Conservation (phyloP, 2,329 filamentous ascomycete species). For the Dendryphion nanum region DNA sequence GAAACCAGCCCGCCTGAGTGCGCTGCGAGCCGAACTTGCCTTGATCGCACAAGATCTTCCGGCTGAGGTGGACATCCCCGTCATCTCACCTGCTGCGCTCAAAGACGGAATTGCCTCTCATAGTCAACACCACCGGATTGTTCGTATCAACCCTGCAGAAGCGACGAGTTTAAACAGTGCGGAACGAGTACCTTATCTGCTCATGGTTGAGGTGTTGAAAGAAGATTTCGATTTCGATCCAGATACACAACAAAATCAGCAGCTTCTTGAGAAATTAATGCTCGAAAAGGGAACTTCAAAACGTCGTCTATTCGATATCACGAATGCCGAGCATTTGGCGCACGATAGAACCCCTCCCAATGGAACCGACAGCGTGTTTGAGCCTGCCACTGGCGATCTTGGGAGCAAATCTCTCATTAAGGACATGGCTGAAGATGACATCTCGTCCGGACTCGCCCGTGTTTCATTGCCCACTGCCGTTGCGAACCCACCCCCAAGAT, state of each 20-base stretch:
- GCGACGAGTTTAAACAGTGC: slow-evolving; percentile 84
- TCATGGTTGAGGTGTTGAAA: slow-evolving; percentile 79
- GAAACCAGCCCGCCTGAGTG: slow-evolving; percentile 77
- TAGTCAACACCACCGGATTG: slow-evolving; percentile 78
- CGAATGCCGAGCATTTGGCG: slow-evolving; percentile 59
- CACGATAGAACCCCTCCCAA: slow-evolving; percentile 45
- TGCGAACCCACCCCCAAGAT: slow-evolving; percentile 45
- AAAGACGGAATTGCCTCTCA: slow-evolving; percentile 70
- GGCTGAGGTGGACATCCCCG: slow-evolving; percentile 78
- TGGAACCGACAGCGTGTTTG: slow-evolving; percentile 72
- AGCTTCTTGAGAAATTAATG: slow-evolving; percentile 62
- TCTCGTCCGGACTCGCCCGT: slow-evolving; percentile 29
- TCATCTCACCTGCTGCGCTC: slow-evolving; percentile 74
- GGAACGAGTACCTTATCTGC: slow-evolving; percentile 78
- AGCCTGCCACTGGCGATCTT: slow-evolving; percentile 76
- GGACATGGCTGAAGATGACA: slow-evolving; percentile 50
- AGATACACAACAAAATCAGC: slow-evolving; percentile 68
- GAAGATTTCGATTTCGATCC: slow-evolving; percentile 85
- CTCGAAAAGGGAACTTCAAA: slow-evolving; percentile 61
- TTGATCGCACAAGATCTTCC: slow-evolving; percentile 78
- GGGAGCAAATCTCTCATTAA: slow-evolving; percentile 70
- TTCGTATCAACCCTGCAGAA: slow-evolving; percentile 79
- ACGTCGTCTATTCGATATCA: slow-evolving; percentile 52
- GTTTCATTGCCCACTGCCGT: slow-evolving; percentile 24
- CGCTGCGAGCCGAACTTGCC: slow-evolving; percentile 75